A percentile compares a stretch with the other conserved stretches of the same genome.
These are phyloP conservation scores for Chaetomidium leptoderma DNA, from an alignment of 495 filamentous ascomycete species.

Conservation along the genomic window DNA sequence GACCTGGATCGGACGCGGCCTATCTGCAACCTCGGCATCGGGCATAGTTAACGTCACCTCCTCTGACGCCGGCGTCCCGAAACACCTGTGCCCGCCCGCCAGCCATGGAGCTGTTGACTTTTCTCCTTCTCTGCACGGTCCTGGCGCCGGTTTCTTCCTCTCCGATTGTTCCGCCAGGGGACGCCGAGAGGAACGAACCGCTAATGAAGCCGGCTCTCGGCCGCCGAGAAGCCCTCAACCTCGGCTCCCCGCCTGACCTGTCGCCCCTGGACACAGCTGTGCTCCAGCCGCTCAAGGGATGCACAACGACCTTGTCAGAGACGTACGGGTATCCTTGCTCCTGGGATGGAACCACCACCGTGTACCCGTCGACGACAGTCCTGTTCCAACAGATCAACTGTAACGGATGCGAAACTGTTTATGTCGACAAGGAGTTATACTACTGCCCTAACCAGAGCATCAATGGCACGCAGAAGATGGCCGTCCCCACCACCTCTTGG, in stretches of 20 bases:
- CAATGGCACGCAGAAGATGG: slow-evolving; percentile 10
- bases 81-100: background rate
- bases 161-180: slow-evolving; percentile 9
- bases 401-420: slow-evolving; percentile 29
- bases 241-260: background rate
- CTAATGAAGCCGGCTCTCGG: background rate
- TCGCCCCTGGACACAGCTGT: background rate
- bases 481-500: slow-evolving; percentile 27
- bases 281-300: slow-evolving; percentile 14
- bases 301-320: slow-evolving; percentile 28
- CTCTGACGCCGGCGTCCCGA: background rate
- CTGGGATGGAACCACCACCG: slow-evolving; percentile 29
- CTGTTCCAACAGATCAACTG: slow-evolving; percentile 28
- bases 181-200: background rate
- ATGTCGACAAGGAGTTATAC: slow-evolving; percentile 13
- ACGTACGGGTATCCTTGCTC: slow-evolving; percentile 18
- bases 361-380: slow-evolving; percentile 30
- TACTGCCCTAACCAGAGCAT: slow-evolving; percentile 31
- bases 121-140: slow-evolving; percentile 19
- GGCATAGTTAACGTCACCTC: background rate
- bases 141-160: slow-evolving; percentile 16
- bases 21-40: slow-evolving; percentile 23
- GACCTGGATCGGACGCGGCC: slow-evolving; percentile 11
- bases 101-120: slow-evolving; percentile 19
- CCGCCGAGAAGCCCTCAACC: slow-evolving; percentile 7